phyloP scores from a whole-genome alignment of 345 rosid genomes.

The Acer yangbiense region DNA sequence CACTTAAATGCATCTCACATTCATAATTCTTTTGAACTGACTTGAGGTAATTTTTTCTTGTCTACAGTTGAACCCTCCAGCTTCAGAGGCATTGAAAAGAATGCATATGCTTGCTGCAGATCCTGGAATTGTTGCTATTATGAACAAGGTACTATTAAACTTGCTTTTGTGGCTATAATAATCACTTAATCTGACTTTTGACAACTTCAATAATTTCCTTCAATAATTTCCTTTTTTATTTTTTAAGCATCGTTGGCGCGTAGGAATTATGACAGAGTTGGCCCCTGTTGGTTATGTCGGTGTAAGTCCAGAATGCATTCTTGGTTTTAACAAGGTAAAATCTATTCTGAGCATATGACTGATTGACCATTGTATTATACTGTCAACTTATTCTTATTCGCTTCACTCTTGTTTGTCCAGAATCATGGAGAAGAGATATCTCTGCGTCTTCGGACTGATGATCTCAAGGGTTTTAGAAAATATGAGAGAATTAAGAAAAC shows the following conservation, averaged over 20 bases:
- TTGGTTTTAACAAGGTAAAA: slow-evolving; percentile 86
- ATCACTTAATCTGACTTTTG: background rate
- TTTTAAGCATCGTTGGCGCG: slow-evolving; percentile 78
- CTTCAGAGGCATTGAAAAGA: slow-evolving; percentile 85
- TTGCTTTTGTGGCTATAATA: background rate
- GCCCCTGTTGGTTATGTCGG: slow-evolving; percentile 99
- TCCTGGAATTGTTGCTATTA: slow-evolving; percentile 88
- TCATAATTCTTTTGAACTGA: background rate
- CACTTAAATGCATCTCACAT: background rate
- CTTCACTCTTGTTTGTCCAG: slow-evolving; percentile 38
- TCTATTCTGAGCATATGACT: background rate
- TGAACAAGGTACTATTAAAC: slow-evolving; percentile 68
- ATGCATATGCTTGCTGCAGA: slow-evolving; percentile 98
- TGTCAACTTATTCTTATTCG: slow-evolving; percentile 1
- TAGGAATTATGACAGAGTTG: slow-evolving; percentile 91
- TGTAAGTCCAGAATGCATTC: slow-evolving; percentile 78
- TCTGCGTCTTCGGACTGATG: slow-evolving; percentile 94
- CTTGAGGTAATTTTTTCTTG: slow-evolving; percentile 1
- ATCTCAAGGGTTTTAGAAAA: slow-evolving; percentile 95
- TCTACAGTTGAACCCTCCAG: slow-evolving; percentile 73
- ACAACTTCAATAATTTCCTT: slow-evolving; percentile 10
- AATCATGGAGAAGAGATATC: slow-evolving; percentile 97
- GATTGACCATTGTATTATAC: background rate
- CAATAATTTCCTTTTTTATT: slow-evolving; percentile 19
- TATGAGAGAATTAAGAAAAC: slow-evolving; percentile 89